Percentiles rank a stretch among this genome's conserved stretches.
Evolutionary conservation across 176 grass and related monocot genomes (phyloP).

Genomic region (Guadua angustifolia): DNA sequence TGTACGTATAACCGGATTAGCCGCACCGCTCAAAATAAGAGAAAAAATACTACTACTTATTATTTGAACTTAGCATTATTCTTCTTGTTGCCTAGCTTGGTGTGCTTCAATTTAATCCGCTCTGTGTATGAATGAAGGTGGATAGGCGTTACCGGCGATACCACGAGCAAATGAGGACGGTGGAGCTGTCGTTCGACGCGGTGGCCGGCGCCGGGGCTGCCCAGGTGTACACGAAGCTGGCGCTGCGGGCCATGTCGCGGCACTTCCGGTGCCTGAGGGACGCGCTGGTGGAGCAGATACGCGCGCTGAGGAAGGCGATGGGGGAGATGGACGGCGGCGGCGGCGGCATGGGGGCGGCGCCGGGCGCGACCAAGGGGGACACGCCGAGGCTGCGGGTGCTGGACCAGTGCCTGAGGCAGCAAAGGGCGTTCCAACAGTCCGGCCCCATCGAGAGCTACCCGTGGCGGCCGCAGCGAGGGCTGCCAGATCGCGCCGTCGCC

Average conservation of each 20-base stretch:
- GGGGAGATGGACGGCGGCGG: slow-evolving; percentile 26
- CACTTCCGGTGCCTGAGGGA: slow-evolving; percentile 79
- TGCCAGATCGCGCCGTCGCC: slow-evolving; percentile 71
- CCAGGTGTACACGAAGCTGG: slow-evolving; percentile 62
- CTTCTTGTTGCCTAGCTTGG: background rate
- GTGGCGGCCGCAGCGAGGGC: slow-evolving; percentile 70
- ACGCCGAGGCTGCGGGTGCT: slow-evolving; percentile 68
- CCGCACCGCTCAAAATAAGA: background rate
- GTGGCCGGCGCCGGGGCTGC: slow-evolving; percentile 53
- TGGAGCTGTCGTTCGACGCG: slow-evolving; percentile 57
- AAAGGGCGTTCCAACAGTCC: slow-evolving; percentile 60
- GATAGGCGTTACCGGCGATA: slow-evolving; percentile 69
- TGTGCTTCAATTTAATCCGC: background rate
- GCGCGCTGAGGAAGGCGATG: slow-evolving; percentile 42
- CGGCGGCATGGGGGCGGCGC: background rate
- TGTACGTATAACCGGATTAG: background rate
- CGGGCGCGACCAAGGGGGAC: slow-evolving; percentile 54
- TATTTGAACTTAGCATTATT: background rate
- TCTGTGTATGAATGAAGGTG: slow-evolving; percentile 48
- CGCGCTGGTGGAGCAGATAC: slow-evolving; percentile 46
- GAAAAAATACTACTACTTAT: background rate
- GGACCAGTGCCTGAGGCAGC: slow-evolving; percentile 61
- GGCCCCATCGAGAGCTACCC: slow-evolving; percentile 54
- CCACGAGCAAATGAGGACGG: slow-evolving; percentile 55
- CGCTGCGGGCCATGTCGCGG: slow-evolving; percentile 73